These are phyloP conservation scores for Coemansia sp. DNA, from an alignment of 192 early-diverging fungal genomes.

Conservation along the genomic window DNA sequence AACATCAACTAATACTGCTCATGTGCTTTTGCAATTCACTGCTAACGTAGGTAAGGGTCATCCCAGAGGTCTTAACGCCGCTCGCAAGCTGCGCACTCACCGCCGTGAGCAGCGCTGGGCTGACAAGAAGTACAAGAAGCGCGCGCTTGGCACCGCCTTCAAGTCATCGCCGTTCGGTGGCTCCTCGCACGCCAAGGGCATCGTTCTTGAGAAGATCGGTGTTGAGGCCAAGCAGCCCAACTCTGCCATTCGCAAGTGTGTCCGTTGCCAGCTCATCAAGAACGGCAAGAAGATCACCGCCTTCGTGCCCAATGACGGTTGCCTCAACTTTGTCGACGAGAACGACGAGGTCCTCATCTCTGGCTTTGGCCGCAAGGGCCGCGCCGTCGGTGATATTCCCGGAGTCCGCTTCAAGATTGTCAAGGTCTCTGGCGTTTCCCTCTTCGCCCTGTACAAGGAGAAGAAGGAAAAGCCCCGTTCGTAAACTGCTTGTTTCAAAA, in stretches of 20 bases:
- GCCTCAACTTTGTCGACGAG: conserved; percentile 99
- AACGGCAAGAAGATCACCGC: conserved; percentile 99
- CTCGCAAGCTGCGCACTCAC: conserved; percentile 97
- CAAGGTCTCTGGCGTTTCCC: conserved; percentile 99
- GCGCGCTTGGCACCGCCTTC: conserved; percentile 97
- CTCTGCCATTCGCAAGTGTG: conserved; percentile 99
- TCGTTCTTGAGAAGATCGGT: conserved; percentile 99
- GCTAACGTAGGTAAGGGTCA: conserved; percentile 66
- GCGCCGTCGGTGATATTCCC: conserved; percentile 99
- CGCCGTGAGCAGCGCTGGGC: conserved; percentile 99
- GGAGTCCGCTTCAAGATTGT: conserved; percentile 99
- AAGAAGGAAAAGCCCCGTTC: conserved; percentile 99
- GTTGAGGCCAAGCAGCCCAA: conserved; percentile 99
- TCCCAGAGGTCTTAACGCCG: conserved; percentile 98
- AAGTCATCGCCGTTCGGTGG: conserved; percentile 99
- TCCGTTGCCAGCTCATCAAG: conserved; percentile 99
- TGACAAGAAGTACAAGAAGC: conserved; percentile 99
- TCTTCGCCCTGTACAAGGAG: conserved; percentile 99
- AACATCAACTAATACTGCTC: not conserved
- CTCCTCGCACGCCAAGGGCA: conserved; percentile 99
- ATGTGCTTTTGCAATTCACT: not conserved
- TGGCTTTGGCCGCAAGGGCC: conserved; percentile 99
- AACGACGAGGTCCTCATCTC: conserved; percentile 99
- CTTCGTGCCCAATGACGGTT: conserved; percentile 99
- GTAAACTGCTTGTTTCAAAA: conserved; percentile 53